Base-by-base conservation (phyloP, 345 rosid species). In the Aquilaria sinensis region DNA sequence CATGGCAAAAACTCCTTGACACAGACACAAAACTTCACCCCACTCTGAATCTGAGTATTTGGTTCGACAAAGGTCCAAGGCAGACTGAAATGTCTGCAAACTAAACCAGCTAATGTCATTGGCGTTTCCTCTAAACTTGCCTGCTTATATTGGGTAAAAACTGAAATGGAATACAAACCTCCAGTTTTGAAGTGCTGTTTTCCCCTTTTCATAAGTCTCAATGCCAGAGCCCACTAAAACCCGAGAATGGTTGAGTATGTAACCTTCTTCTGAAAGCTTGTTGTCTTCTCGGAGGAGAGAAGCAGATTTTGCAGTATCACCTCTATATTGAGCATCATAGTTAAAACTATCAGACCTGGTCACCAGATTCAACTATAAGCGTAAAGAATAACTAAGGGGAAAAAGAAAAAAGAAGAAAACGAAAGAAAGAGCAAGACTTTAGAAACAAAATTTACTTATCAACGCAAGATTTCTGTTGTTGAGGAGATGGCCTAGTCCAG, bases 61-160 rank as follows among this genome's bases (percentile, higher is more conserved):
- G 92, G 81, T 68, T 93, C 96, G 53, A 93, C 97, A 72, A 90
- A 93, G 15, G 96, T 73, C 96, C 96, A 90, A 62, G 76, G 63
- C 68, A 90, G 72, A 32, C 84, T 87, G 37, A 93, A 81, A 80
- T 90, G 94, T 70, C 97, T 89, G 66, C 81, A 78, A 71, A 47
- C 43, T 16, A 37, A 68, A 47, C 31, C 41, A 47, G 58, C 41
- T 46, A 33, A 65, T 48, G 48, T 23, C 10, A 59, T 57, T 12
- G 53, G 54, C 8, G 57, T 5, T 12, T 32, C 10, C 47, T 47
- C 32, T 12, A 10, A 50, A 14, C 47, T 59, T 4, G 34, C 10
- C 61, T 54, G 16, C 33, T 67, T 31, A 34, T 2, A 45, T 33
- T 48, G 3, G n/a, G 1, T 47, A 55, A 59, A 69, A 55, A 4